Evolutionary conservation across 2,329 filamentous ascomycete species (phyloP), one percentile per base, ranked within the genome.

Genomic region (Sarocladium oryzae): DNA sequence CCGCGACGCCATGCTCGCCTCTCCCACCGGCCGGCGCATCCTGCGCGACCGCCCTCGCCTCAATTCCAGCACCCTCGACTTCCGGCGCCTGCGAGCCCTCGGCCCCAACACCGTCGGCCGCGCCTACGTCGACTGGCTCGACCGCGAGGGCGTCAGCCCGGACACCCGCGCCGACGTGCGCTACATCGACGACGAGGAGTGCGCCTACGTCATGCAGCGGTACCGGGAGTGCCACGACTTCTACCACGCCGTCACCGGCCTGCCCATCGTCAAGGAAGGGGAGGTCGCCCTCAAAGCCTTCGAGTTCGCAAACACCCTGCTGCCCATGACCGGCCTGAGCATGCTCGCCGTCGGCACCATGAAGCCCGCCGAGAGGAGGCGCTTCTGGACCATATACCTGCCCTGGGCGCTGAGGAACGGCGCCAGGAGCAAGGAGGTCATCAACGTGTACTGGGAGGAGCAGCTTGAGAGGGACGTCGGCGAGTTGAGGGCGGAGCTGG

Each of bases 391-490:
- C 4, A 83, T 82, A 1, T 95, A 96, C 68, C 72, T 92, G 50
- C 93, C 93, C 1, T 99, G 93, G 93, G 93, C 93, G 32, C 69
- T 96, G 40, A 74, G 81, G 51, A 97, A 95, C 66, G 93, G 93
- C 13, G 67, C 89, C 56, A 72, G 79, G 51, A 79, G 83, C 45
- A 82, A 86, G 61, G 88, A 95, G 63, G 75, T 97, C 30, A 91
- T 99, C 58, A 96, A 96, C 67, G 85, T 99, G 1, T 99, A 96
- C 65, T 99, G 93, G 93, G 93, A 99, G 70, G 89, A 97, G 73
- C 81, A 92, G 71, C 69, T 99, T 58, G 85, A 91, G 71, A 88
- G 83, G 52, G 85, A 95, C 67, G 88, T 95, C 23, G 77, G 82
- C 49, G 87, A 85, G 57, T 64, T 99, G 65, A 79, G 93, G 57